Evolutionary conservation across 805 yeast genomes (phyloP), one percentile per base, ranked within the genome.

Genomic region (Naumovozyma baii): DNA sequence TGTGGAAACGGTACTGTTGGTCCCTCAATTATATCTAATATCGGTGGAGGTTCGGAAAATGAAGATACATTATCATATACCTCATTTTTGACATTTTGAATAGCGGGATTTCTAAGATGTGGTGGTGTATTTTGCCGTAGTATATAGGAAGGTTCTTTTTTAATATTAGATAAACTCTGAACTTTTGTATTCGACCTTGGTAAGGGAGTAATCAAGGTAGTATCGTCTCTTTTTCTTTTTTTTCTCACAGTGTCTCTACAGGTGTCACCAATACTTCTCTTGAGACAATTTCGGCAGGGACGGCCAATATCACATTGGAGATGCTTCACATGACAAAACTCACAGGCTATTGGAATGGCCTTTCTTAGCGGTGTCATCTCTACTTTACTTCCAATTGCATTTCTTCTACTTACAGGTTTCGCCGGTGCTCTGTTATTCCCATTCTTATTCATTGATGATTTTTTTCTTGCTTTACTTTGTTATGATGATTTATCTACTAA

Each of bases 251-350:
- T 73, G 53, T 80, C 83, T 29, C 61, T 63, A 55, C 92, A 82
- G 10, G 65, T 50, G 39, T 66, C 71, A 1, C 64, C 70, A n/a
- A 75, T 55, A 17, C 75, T 74, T 41, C 88, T 59, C 53, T 80
- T 81, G 16, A 68, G 50, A 59, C 92, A 82, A 54, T 82, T 82
- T 46, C 69, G 69, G 50, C 90, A 82, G 0, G 92, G 90, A 41
- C 92, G 62, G 19, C 70, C 67, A 10, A 42, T 43, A 44, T 81
- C 83, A 56, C 90, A 82, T 49, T 81, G 88, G 12, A 82, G 65
- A 50, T 81, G 92, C 47, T 82, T 82, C 18, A 69, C 61, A 52
- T 81, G 86, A 56, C 90, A 82, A 53, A 80, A 79, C 15, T 68
- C 68, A 52, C 92, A 82, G 1, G 90, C 92, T 34, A 80, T 68